Evolutionary conservation across 805 yeast genomes (phyloP).

Genomic region (Hanseniaspora mollemarum): DNA sequence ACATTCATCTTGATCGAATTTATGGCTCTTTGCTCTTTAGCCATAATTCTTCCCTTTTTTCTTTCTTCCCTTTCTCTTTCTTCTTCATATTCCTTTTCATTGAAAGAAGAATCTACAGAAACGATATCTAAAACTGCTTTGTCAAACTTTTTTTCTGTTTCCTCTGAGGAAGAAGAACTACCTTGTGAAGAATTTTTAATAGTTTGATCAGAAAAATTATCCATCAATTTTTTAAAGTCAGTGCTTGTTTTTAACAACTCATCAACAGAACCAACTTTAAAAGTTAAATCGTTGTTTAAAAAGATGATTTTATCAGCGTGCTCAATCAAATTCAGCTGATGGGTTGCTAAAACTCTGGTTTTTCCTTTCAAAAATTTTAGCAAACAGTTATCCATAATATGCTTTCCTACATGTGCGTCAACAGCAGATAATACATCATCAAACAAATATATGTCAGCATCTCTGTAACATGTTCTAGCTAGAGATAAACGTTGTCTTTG

Average conservation of each 20-base stretch:
- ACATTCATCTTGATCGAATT: constrained; percentile 30
- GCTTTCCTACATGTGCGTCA: constrained; percentile 63
- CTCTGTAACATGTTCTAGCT: constrained; percentile 58
- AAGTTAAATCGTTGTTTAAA: constrained; percentile 45
- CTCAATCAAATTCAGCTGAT: constrained; percentile 53
- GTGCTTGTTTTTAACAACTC: constrained; percentile 36
- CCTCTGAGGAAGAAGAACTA: not conserved
- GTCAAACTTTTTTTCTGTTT: not conserved
- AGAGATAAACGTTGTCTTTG: constrained; percentile 60
- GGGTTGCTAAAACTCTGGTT: constrained; percentile 64
- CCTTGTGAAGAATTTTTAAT: not conserved
- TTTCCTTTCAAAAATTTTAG: constrained; percentile 39
- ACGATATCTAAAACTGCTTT: not conserved
- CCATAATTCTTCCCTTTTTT: constrained; percentile 17
- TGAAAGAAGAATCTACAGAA: not conserved
- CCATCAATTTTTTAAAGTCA: constrained; percentile 38
- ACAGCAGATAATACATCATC: constrained; percentile 69
- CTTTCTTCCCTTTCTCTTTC: constrained; percentile 12
- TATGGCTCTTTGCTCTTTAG: constrained; percentile 32
- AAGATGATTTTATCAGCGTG: constrained; percentile 54
- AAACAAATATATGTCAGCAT: constrained; percentile 46
- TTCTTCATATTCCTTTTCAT: not conserved
- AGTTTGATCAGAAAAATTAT: constrained; percentile 26
- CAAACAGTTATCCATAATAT: constrained; percentile 51
- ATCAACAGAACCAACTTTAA: constrained; percentile 43